These are phyloP conservation scores for Didymella exigua DNA, from an alignment of 2,329 filamentous ascomycete species.

Conservation along the genomic window DNA sequence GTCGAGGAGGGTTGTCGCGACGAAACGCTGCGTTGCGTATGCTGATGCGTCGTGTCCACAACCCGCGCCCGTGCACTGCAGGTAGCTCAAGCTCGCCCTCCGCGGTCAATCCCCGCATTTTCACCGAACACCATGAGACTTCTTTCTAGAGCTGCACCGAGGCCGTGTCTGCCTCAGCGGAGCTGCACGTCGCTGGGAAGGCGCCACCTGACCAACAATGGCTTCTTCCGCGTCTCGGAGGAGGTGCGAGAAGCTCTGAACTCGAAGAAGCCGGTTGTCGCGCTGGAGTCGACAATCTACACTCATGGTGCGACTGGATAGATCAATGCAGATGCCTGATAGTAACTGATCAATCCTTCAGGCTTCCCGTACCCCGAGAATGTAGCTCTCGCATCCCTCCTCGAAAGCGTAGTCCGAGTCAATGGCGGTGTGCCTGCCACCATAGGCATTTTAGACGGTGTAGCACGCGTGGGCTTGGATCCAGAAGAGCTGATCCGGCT, in stretches of 20 bases:
- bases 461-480: conserved; percentile 78
- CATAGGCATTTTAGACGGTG: conserved; percentile 83
- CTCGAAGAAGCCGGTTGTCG: conserved; percentile 80
- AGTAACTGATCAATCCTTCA: conserved; percentile 36
- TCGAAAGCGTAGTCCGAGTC: conserved; percentile 80
- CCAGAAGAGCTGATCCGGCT: conserved; percentile 75
- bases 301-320: conserved; percentile 71
- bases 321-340: too few species aligned
- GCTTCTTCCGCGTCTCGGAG: conserved; percentile 74
- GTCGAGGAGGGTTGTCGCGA: conserved; percentile 16
- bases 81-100: conserved; percentile 22
- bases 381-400: conserved; percentile 73
- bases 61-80: conserved; percentile 4
- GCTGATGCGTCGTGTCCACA: conserved; percentile 46
- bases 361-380: conserved; percentile 75
- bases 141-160: conserved; percentile 22
- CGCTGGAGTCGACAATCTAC: conserved; percentile 94
- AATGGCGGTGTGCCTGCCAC: conserved; percentile 85
- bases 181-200: conserved; percentile 15
- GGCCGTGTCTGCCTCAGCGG: conserved; percentile 22
- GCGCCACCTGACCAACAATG: conserved; percentile 47
- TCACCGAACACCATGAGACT: conserved; percentile 31
- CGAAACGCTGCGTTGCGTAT: conserved; percentile 22
- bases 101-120: conserved; percentile 3
- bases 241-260: conserved; percentile 81